A percentile compares a stretch with the other conserved stretches of the same genome.
Conservation (phyloP, 345 rosid genomes). For the Salix brachista region DNA sequence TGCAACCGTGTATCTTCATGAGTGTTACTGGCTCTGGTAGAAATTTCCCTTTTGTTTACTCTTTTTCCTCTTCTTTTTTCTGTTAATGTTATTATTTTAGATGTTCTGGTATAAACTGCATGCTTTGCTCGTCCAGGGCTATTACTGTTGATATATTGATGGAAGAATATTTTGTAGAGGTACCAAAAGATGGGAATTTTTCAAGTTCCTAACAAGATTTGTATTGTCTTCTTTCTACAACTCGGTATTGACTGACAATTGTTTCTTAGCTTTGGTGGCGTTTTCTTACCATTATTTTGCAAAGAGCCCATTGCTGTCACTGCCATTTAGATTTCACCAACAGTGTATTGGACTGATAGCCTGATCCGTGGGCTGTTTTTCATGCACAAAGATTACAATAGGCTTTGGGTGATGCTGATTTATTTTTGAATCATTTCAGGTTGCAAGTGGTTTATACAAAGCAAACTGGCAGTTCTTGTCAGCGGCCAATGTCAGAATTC, state of each 20-base stretch:
- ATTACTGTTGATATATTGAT: neutral
- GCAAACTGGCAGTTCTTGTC: conserved; percentile 47
- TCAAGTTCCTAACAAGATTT: neutral
- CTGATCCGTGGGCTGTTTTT: neutral
- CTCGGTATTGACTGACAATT: neutral
- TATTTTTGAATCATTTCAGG: conserved; percentile 45
- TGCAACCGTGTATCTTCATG: neutral
- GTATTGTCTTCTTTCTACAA: neutral
- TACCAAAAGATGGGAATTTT: neutral
- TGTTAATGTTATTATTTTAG: neutral
- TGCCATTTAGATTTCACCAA: neutral
- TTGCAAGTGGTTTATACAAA: conserved; percentile 57
- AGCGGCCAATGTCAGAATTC: conserved; percentile 35
- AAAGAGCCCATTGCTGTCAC: neutral
- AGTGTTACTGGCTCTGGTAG: neutral
- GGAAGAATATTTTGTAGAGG: neutral
- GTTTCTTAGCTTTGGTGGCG: neutral
- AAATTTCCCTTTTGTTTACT: neutral
- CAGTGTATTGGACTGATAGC: neutral
- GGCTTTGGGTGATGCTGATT: neutral
- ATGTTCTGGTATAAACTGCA: neutral
- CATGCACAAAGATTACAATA: neutral
- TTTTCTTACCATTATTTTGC: neutral
- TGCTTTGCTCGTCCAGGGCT: neutral
- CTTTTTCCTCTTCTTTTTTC: neutral